Conservation (phyloP, 306 rosid species). For the Sophora flavescens region DNA sequence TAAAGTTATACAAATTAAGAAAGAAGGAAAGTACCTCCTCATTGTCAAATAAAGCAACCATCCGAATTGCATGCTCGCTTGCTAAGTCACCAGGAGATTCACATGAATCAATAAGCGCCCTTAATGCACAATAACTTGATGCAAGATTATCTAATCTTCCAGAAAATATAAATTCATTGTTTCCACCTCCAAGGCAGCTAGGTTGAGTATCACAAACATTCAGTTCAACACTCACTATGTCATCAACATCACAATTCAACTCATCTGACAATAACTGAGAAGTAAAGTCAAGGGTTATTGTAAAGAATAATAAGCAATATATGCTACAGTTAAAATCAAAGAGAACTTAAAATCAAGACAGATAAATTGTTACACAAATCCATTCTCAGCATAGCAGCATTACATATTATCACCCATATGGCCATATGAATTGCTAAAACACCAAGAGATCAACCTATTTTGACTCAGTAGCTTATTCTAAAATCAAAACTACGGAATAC, state of each 20-base stretch:
- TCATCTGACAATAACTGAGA: constrained; percentile 82
- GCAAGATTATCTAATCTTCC: constrained; percentile 98
- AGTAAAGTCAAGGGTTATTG: constrained; percentile 36
- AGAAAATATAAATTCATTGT: constrained; percentile 90
- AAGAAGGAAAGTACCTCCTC: constrained; percentile 80
- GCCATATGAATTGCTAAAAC: constrained; percentile 37
- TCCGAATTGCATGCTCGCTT: constrained; percentile 77
- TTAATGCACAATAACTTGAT: constrained; percentile 91
- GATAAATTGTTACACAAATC: constrained; percentile 14
- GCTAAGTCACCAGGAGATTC: constrained; percentile 66
- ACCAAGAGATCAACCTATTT: constrained; percentile 31
- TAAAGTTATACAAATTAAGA: constrained; percentile 4
- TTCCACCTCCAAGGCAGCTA: constrained; percentile 99
- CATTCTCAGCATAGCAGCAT: constrained; percentile 14
- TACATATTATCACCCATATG: not conserved
- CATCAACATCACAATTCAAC: constrained; percentile 72
- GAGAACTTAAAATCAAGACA: constrained; percentile 20
- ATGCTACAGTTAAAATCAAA: constrained; percentile 10
- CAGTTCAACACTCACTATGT: constrained; percentile 81
- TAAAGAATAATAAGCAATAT: constrained; percentile 33
- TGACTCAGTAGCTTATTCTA: not conserved
- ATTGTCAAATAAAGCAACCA: constrained; percentile 98
- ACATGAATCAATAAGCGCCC: constrained; percentile 89
- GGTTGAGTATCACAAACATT: constrained; percentile 97
- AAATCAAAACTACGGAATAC: not conserved